Base-by-base conservation (phyloP, 768 basidiomycete genomes). In the Rhizopogon salebrosus region DNA sequence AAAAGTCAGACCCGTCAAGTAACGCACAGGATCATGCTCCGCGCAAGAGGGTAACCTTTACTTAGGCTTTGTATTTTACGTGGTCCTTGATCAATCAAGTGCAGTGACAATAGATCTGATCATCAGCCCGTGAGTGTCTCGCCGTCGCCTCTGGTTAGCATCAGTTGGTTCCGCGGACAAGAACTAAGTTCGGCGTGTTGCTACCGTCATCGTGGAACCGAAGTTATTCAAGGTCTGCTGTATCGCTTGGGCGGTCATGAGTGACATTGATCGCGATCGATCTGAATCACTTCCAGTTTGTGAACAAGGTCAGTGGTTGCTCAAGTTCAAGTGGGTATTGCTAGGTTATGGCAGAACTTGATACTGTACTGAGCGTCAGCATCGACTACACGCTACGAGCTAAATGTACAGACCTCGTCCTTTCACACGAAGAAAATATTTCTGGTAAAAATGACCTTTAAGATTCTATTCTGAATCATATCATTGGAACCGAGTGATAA, bases 11-110 rank as follows among this genome's bases (percentile, higher is more conserved):
- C 46, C 54, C 52, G 53, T 40, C 41, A 57, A n/a, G 54, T 48
- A 39, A 41, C 35, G 50, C 22, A 20, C 45, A 46, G 48, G 39
- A 50, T 31, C 36, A 58, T 23, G 51, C 54, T 37, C 61, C 68
- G 56, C 69, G 67, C 55, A 69, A 71, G 60, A 69, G 60, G 56
- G 67, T 69, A 20, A 65, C 67, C 7, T 69, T 69, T 60, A 62
- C 57, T 54, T 69, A 57, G 63, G 52, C 51, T 53, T 4, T 46
- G 31, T 46, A 46, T 46, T 34, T 34, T 22, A 22, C 45, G 31
- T 34, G 6, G 31, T 34, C 16, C 13, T 46, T 16, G 31, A 46
- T 46, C 31, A 34, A 23, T 46, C 20, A 16, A 22, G 20, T 46
- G 45, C 31, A 34, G 45, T 54, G 22, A 18, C 9, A 22, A 26